These are phyloP conservation scores for Rhodosporidiobolus odoratus DNA, from an alignment of 768 basidiomycete species.

Conservation along the genomic window DNA sequence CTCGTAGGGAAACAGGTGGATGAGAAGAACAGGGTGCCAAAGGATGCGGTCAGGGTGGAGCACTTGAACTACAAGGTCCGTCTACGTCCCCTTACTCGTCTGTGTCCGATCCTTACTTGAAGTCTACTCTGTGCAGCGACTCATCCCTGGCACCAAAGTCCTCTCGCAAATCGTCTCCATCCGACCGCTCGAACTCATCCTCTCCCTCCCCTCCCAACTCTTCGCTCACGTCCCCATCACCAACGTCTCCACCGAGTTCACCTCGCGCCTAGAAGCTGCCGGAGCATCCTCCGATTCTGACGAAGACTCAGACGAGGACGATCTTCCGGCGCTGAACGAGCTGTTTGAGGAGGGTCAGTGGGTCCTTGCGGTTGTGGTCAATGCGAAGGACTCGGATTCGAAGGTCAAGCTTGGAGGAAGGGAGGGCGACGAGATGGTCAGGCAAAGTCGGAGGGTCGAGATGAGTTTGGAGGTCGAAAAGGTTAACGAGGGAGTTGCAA, in stretches of 20 bases:
- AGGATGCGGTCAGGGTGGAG: constrained; percentile 63
- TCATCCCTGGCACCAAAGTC: constrained; percentile 76
- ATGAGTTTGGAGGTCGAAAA: constrained; percentile 74
- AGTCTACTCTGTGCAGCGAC: constrained; percentile 55
- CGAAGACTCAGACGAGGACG: constrained; percentile 41
- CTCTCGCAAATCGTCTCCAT: constrained; percentile 80
- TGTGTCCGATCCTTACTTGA: constrained; percentile 12
- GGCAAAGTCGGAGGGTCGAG: constrained; percentile 72
- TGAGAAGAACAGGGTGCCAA: constrained; percentile 45
- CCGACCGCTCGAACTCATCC: constrained; percentile 77
- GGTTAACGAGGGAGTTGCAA: constrained; percentile 74
- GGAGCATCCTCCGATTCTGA: constrained; percentile 46
- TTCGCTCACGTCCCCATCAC: constrained; percentile 91
- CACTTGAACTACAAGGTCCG: constrained; percentile 87
- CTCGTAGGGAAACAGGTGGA: constrained; percentile 35
- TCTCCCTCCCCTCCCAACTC: constrained; percentile 94
- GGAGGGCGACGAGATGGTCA: constrained; percentile 61
- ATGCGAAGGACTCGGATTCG: constrained; percentile 64
- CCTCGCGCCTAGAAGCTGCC: constrained; percentile 62
- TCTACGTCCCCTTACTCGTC: not conserved
- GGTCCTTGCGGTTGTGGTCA: constrained; percentile 68
- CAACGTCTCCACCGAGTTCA: constrained; percentile 75
- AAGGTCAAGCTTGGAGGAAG: constrained; percentile 54
- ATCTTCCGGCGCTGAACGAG: constrained; percentile 63
- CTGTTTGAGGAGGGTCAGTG: constrained; percentile 83